phyloP scores from a whole-genome alignment of 371 early-diverging fungal species.

The Entomophthora muscae region DNA sequence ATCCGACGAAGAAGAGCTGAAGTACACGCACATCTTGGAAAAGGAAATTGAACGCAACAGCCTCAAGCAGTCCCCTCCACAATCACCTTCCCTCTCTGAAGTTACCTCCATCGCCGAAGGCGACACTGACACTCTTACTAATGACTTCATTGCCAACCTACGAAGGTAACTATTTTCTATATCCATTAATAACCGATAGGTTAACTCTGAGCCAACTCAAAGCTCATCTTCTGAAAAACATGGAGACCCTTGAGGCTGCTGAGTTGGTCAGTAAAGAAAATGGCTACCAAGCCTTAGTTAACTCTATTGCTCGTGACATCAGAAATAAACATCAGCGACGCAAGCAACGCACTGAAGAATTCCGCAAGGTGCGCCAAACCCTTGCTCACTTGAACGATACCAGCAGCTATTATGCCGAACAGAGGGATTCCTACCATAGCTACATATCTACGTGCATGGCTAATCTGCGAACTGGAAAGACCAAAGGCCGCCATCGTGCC shows the following conservation, averaged over 20 bases:
- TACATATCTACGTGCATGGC: conserved; percentile 79
- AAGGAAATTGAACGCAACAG: conserved; percentile 14
- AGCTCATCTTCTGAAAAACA: conserved; percentile 29
- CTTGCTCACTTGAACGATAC: conserved; percentile 66
- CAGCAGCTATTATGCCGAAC: conserved; percentile 54
- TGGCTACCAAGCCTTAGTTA: conserved; percentile 76
- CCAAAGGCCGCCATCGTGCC: conserved; percentile 45
- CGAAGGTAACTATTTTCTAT: not conserved
- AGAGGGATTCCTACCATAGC: conserved; percentile 71
- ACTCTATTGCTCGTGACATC: conserved; percentile 80
- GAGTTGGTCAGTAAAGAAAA: conserved; percentile 28
- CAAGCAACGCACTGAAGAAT: conserved; percentile 50
- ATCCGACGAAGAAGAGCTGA: conserved; percentile 47
- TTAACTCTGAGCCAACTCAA: conserved; percentile 5
- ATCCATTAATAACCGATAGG: not conserved
- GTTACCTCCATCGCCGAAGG: conserved; percentile 9
- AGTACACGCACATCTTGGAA: conserved; percentile 35
- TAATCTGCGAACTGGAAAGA: conserved; percentile 65
- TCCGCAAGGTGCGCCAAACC: conserved; percentile 53
- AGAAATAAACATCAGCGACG: conserved; percentile 80
- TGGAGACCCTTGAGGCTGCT: conserved; percentile 51
- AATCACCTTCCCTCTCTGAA: not conserved
- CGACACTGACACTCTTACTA: conserved; percentile 10
- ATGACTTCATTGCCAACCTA: conserved; percentile 10
- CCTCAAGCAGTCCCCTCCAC: not conserved